phyloP scores from a whole-genome alignment of 2,329 filamentous ascomycete genomes.

The Colletotrichum caudatum region DNA sequence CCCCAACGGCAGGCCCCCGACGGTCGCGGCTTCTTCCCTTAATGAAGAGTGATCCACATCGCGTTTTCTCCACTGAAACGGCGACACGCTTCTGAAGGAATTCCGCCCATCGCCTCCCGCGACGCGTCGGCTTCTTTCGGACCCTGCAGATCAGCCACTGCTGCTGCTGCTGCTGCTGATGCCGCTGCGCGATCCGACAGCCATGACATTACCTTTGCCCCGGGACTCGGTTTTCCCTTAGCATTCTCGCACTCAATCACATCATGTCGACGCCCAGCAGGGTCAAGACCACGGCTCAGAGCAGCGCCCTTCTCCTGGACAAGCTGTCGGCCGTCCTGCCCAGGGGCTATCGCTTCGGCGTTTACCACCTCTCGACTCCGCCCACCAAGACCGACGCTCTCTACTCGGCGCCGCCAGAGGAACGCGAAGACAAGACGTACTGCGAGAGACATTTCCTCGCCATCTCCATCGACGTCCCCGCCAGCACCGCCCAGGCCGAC shows the following conservation, averaged over 20 bases:
- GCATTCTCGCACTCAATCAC: slow-evolving; percentile 1
- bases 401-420: slow-evolving; percentile 80
- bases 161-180: background rate
- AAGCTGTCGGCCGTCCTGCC: slow-evolving; percentile 65
- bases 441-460: slow-evolving; percentile 84
- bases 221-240: background rate
- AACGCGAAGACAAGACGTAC: slow-evolving; percentile 80
- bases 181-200: background rate
- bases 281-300: slow-evolving; percentile 42
- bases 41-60: slow-evolving; percentile 2
- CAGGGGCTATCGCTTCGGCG: slow-evolving; percentile 68
- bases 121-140: slow-evolving; percentile 29
- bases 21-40: slow-evolving; percentile 9
- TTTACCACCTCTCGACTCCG: slow-evolving; percentile 90
- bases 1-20: slow-evolving; percentile 14
- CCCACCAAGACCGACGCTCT: slow-evolving; percentile 80
- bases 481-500: slow-evolving; percentile 39
- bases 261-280: slow-evolving; percentile 45
- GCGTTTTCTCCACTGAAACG: slow-evolving; percentile 21
- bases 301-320: slow-evolving; percentile 50
- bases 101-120: background rate
- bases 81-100: slow-evolving; percentile 31
- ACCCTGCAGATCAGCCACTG: background rate
- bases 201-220: slow-evolving; percentile 17
- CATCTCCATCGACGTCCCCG: slow-evolving; percentile 58